Conservation (phyloP, 2,329 filamentous ascomycete genomes). For the Aspergillus intermedius region DNA sequence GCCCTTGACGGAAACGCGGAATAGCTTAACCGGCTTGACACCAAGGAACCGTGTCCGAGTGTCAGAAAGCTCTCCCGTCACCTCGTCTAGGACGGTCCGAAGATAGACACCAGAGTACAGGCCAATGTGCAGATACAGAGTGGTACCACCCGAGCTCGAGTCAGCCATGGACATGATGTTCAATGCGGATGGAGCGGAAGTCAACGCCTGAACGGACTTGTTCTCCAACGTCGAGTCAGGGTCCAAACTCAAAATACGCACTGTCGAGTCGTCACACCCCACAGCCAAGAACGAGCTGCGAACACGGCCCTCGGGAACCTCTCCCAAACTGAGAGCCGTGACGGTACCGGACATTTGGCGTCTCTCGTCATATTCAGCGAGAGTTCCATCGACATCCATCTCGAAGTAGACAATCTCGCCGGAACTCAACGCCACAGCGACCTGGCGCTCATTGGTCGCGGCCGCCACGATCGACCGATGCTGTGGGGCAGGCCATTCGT, state of each 20-base stretch:
- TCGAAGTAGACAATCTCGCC: conserved; percentile 98
- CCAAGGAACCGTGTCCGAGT: conserved; percentile 92
- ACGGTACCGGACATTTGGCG: conserved; percentile 94
- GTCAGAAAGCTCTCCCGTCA: conserved; percentile 91
- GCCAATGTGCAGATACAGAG: conserved; percentile 91
- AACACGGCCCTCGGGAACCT: conserved; percentile 81
- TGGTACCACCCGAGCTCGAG: conserved; percentile 79
- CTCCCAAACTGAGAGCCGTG: conserved; percentile 86
- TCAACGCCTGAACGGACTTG: conserved; percentile 89
- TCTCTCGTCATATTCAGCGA: conserved; percentile 92
- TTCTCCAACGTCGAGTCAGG: conserved; percentile 86
- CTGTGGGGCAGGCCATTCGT: conserved; percentile 89
- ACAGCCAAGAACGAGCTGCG: conserved; percentile 92
- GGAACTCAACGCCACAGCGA: conserved; percentile 87
- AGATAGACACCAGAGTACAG: conserved; percentile 94
- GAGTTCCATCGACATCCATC: conserved; percentile 82
- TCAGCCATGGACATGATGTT: conserved; percentile 95
- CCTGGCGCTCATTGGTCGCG: conserved; percentile 85
- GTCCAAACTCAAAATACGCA: conserved; percentile 83
- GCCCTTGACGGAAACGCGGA: conserved; percentile 80
- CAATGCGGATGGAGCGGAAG: conserved; percentile 79
- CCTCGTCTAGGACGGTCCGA: conserved; percentile 86
- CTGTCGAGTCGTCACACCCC: conserved; percentile 92
- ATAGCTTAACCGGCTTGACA: conserved; percentile 80
- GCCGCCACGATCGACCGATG: conserved; percentile 94